Evolutionary conservation across 2,329 filamentous ascomycete species (phyloP).

Genomic region (Gremmenia infestans): DNA sequence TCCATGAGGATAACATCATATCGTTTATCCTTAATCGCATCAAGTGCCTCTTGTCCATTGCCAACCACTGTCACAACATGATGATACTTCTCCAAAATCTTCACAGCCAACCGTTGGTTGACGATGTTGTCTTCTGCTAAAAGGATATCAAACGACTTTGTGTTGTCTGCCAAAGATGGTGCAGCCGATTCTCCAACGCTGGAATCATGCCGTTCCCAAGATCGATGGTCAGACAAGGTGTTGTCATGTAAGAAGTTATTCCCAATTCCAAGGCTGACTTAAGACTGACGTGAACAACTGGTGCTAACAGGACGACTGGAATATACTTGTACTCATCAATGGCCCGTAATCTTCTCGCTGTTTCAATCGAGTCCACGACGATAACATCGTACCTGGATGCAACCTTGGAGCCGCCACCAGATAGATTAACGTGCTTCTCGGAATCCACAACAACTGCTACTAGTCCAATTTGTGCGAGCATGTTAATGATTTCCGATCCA

Average conservation of each 20-base stretch:
- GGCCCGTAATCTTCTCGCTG: slow-evolving; percentile 76
- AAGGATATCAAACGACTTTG: slow-evolving; percentile 90
- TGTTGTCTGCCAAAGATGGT: slow-evolving; percentile 86
- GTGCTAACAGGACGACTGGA: slow-evolving; percentile 86
- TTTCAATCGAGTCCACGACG: slow-evolving; percentile 89
- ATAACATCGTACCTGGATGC: slow-evolving; percentile 76
- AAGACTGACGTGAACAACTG: slow-evolving; percentile 82
- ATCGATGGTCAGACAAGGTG: slow-evolving; percentile 89
- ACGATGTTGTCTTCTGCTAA: slow-evolving; percentile 96
- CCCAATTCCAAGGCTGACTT: slow-evolving; percentile 92
- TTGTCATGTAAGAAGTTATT: slow-evolving; percentile 99
- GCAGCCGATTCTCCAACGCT: slow-evolving; percentile 90
- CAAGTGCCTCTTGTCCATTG: slow-evolving; percentile 89
- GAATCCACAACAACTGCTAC: slow-evolving; percentile 79
- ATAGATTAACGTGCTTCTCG: slow-evolving; percentile 59
- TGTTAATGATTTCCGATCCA: slow-evolving; percentile 68
- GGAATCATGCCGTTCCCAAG: slow-evolving; percentile 95
- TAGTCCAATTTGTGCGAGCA: slow-evolving; percentile 75
- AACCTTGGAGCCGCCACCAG: slow-evolving; percentile 47
- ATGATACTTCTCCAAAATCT: slow-evolving; percentile 96
- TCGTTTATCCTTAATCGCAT: slow-evolving; percentile 84
- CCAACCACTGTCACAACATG: slow-evolving; percentile 88
- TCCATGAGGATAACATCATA: slow-evolving; percentile 99
- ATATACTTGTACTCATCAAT: slow-evolving; percentile 98
- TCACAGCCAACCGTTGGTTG: slow-evolving; percentile 92